These are phyloP conservation scores for Neonectria sp. DNA, from an alignment of 2,329 filamentous ascomycete species.

Conservation along the genomic window DNA sequence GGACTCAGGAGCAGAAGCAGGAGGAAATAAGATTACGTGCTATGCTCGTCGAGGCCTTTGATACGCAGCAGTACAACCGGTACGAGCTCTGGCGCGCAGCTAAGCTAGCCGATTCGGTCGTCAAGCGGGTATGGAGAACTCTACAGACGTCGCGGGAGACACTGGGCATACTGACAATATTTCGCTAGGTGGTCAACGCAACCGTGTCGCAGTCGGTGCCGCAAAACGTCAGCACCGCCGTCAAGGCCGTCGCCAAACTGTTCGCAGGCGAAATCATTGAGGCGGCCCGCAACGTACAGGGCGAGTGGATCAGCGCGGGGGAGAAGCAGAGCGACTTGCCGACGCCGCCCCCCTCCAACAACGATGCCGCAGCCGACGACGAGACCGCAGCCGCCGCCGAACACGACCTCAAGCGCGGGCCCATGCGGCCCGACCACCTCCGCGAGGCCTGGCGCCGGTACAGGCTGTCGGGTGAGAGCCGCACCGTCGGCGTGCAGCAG, in stretches of 20 bases:
- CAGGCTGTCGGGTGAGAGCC: slow-evolving; percentile 73
- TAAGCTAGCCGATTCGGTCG: slow-evolving; percentile 77
- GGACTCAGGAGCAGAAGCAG: slow-evolving; percentile 77
- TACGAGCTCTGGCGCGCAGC: slow-evolving; percentile 81
- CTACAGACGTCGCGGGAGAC: not conserved
- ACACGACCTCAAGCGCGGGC: slow-evolving; percentile 60
- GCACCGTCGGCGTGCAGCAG: slow-evolving; percentile 72
- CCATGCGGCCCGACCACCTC: slow-evolving; percentile 81
- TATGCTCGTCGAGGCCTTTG: slow-evolving; percentile 76
- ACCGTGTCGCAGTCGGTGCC: slow-evolving; percentile 86
- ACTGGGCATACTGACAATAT: slow-evolving; percentile 25
- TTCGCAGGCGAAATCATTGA: slow-evolving; percentile 85
- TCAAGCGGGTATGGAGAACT: slow-evolving; percentile 71
- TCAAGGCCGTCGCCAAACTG: slow-evolving; percentile 82
- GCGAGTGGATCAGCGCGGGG: slow-evolving; percentile 76
- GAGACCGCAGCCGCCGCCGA: slow-evolving; percentile 48
- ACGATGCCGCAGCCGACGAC: slow-evolving; percentile 52
- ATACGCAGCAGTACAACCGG: slow-evolving; percentile 76
- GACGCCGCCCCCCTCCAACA: slow-evolving; percentile 56
- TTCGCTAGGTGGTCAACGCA: slow-evolving; percentile 78
- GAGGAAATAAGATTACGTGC: slow-evolving; percentile 71
- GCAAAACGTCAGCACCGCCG: slow-evolving; percentile 80
- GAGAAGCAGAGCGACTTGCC: slow-evolving; percentile 71
- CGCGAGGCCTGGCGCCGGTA: slow-evolving; percentile 81
- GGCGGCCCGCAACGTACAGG: slow-evolving; percentile 77